Evolutionary conservation across 257 asterid genomes (phyloP).

Genomic region (Vinca minor): DNA sequence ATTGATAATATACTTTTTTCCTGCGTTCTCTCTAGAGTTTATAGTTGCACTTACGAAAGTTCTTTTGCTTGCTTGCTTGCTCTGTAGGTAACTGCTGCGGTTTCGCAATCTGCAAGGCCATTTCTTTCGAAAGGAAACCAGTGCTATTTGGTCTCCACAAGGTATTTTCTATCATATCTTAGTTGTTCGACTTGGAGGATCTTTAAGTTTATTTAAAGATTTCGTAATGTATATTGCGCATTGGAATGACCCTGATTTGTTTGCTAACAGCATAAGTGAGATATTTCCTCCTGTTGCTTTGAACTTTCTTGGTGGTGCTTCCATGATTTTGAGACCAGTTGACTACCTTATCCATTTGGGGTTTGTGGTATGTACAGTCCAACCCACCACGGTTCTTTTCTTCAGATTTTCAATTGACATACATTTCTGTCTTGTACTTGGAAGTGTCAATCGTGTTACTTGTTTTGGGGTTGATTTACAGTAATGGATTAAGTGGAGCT

Average conservation of each 20-base stretch:
- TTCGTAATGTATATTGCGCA: neutral
- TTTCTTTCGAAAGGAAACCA: conserved; percentile 43
- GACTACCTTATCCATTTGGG: conserved; percentile 69
- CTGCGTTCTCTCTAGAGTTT: neutral
- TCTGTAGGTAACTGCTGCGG: conserved; percentile 61
- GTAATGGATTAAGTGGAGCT: neutral
- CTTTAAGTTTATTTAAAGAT: neutral
- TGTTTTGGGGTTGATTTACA: neutral
- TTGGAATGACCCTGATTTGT: conserved; percentile 12
- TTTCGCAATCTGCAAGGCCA: conserved; percentile 48
- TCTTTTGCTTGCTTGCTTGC: neutral
- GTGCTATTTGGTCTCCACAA: conserved; percentile 51
- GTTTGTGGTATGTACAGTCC: conserved; percentile 46
- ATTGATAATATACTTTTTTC: neutral
- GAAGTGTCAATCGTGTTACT: neutral
- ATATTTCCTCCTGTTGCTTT: conserved; percentile 63
- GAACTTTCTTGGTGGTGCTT: conserved; percentile 69
- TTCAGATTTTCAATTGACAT: neutral
- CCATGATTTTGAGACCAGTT: conserved; percentile 54
- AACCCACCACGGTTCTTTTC: neutral
- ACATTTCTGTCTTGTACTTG: neutral
- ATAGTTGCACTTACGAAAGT: neutral
- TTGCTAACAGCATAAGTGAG: conserved; percentile 46
- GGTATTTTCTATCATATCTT: conserved; percentile 30
- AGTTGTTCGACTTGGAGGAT: conserved; percentile 2